Conservation (phyloP, 2,329 filamentous ascomycete genomes). For the Coniochaeta sp. region DNA sequence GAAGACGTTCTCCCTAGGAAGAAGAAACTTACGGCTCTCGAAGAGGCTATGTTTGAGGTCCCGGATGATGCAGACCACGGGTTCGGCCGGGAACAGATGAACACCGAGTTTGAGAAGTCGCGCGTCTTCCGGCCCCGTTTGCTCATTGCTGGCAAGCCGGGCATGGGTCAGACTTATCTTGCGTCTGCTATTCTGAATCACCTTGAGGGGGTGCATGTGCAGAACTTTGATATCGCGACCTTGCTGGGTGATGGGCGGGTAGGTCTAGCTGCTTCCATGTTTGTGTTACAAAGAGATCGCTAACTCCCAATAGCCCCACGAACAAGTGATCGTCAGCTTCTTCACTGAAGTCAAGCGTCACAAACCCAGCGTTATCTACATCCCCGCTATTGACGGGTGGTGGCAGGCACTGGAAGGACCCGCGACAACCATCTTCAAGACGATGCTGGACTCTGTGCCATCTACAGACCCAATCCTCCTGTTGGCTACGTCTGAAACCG, state of each 20-base stretch:
- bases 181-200: constrained; percentile 80
- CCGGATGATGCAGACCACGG: constrained; percentile 76
- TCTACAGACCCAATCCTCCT: constrained; percentile 86
- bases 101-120: constrained; percentile 76
- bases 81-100: constrained; percentile 72
- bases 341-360: constrained; percentile 91
- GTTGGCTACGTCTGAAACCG: constrained; percentile 73
- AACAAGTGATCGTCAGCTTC: constrained; percentile 82
- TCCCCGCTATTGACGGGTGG: constrained; percentile 87
- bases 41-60: constrained; percentile 89
- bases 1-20: constrained; percentile 75
- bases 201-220: constrained; percentile 89
- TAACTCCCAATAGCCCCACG: constrained; percentile 51
- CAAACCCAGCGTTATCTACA: constrained; percentile 92
- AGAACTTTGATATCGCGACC: constrained; percentile 86
- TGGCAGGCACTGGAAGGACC: constrained; percentile 57
- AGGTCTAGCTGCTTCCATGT: constrained; percentile 23
- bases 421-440: constrained; percentile 73
- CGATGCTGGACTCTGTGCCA: constrained; percentile 74
- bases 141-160: constrained; percentile 71
- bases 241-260: constrained; percentile 77
- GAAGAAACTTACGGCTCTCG: constrained; percentile 80
- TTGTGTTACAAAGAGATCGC: constrained; percentile 3
- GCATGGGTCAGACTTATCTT: constrained; percentile 93
- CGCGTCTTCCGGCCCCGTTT: constrained; percentile 84